Evolutionary conservation across 2,329 filamentous ascomycete species (phyloP), one percentile per base, ranked within the genome.

Genomic region (Talaromyces marneffei): DNA sequence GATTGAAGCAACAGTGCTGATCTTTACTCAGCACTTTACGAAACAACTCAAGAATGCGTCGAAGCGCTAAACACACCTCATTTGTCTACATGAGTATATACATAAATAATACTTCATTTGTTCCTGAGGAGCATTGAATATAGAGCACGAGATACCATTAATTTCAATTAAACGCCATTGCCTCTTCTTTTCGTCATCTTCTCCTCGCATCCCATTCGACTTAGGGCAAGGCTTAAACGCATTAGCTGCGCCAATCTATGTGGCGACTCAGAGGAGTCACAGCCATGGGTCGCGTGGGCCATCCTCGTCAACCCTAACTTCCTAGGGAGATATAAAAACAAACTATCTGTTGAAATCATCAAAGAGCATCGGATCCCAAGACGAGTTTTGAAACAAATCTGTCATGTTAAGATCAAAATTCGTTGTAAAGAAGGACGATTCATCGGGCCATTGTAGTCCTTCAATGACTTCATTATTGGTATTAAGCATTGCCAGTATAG

Each of bases 1-100:
- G 23, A 4, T n/a, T 5, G 5, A 14, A 39, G n/a, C 10, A 16
- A 23, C 16, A 23, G 40, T 60, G 63, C 71, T 63, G 69, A 44
- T 57, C n/a, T 12, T 27, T 18, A 27, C 12, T 14, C 54, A 77
- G 74, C 75, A 77, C 67, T 72, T 78, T 66, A 72, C 77, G 18
- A 71, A 75, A 52, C 73, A 76, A 70, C 69, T 75, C 20, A 74
- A 73, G 67, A 72, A 65, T 57, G 68, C 68, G 58, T 70, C 66
- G 52, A 74, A 73, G 63, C 72, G 73, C 31, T 62, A 56, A 58
- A 44, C 55, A 40, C 12, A 25, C 12, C 64, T 57, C 63, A n/a
- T n/a, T 3, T 12, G n/a, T 25, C 52, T 12, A 55, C 6, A 33
- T 23, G 14, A 20, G 20, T 20, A 55, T 27, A 31, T 27, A 35